Conservation (phyloP, 352 stramenopile genomes). For the Phytophthora idaei region DNA sequence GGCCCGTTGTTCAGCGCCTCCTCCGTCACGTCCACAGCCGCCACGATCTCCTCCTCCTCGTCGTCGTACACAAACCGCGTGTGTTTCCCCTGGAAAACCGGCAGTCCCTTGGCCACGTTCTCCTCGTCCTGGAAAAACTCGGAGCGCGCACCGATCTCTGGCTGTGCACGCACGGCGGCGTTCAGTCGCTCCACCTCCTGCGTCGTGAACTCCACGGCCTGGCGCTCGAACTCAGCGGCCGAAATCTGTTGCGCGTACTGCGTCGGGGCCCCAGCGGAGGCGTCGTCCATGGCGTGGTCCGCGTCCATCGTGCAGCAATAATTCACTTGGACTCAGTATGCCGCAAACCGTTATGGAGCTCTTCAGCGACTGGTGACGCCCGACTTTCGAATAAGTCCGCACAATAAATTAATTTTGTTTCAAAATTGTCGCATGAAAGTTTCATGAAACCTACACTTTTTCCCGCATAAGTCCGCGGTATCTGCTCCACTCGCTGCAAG, state of each 20-base stretch:
- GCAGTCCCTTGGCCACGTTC: conserved; percentile 65
- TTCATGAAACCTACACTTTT: conserved; percentile 4
- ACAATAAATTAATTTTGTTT: background rate
- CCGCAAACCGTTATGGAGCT: conserved; percentile 16
- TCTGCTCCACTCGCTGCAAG: conserved; percentile 24
- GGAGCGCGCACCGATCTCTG: conserved; percentile 56
- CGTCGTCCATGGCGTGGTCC: conserved; percentile 34
- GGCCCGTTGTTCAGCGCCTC: conserved; percentile 52
- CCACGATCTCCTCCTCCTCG: conserved; percentile 70
- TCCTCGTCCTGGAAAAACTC: conserved; percentile 66
- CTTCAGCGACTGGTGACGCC: conserved; percentile 21
- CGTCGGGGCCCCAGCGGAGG: background rate
- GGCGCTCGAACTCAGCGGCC: conserved; percentile 57
- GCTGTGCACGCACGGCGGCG: conserved; percentile 53
- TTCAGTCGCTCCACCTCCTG: conserved; percentile 71
- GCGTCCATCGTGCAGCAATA: conserved; percentile 25
- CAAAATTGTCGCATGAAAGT: background rate
- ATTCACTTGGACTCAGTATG: conserved; percentile 15
- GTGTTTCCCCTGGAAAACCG: conserved; percentile 81
- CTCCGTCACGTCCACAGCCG: conserved; percentile 66
- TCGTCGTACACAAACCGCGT: conserved; percentile 85
- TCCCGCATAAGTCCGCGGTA: conserved; percentile 14
- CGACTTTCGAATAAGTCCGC: conserved; percentile 11
- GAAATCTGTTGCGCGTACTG: conserved; percentile 51
- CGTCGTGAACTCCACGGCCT: conserved; percentile 74